Conservation (phyloP, 179 eudicot genomes). For the Camellia oleifera region DNA sequence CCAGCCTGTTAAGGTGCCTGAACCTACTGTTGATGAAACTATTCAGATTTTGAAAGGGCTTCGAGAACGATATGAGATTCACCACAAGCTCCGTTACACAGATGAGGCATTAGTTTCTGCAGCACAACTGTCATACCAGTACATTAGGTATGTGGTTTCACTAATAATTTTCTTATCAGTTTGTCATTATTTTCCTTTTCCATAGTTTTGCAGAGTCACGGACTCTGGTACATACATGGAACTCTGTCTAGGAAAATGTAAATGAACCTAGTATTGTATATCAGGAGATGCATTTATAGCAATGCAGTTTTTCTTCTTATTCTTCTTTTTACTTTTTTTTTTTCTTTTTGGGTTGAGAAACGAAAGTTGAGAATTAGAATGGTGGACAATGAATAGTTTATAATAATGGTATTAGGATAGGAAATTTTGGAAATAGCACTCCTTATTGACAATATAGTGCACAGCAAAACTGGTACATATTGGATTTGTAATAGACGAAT, state of each 20-base stretch:
- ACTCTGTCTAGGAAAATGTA: neutral
- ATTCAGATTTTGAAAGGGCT: constrained; percentile 84
- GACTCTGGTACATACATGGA: neutral
- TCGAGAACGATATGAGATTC: constrained; percentile 85
- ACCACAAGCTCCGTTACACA: constrained; percentile 86
- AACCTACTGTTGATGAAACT: constrained; percentile 90
- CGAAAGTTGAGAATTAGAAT: neutral
- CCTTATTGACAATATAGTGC: no score
- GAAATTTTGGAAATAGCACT: neutral
- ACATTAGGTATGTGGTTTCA: constrained; percentile 58
- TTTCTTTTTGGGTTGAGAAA: neutral
- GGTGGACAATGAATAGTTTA: neutral
- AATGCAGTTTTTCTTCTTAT: neutral
- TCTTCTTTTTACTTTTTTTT: neutral
- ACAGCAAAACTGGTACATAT: neutral
- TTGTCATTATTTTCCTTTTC: neutral
- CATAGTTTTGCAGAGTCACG: neutral
- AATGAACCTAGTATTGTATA: neutral
- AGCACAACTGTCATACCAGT: constrained; percentile 73
- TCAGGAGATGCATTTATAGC: neutral
- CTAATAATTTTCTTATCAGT: neutral
- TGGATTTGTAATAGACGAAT: neutral
- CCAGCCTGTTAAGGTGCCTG: constrained; percentile 94
- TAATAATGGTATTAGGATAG: no score
- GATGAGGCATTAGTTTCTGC: constrained; percentile 89